phyloP scores from a whole-genome alignment of 2,329 filamentous ascomycete species.

The Colletotrichum sp. region DNA sequence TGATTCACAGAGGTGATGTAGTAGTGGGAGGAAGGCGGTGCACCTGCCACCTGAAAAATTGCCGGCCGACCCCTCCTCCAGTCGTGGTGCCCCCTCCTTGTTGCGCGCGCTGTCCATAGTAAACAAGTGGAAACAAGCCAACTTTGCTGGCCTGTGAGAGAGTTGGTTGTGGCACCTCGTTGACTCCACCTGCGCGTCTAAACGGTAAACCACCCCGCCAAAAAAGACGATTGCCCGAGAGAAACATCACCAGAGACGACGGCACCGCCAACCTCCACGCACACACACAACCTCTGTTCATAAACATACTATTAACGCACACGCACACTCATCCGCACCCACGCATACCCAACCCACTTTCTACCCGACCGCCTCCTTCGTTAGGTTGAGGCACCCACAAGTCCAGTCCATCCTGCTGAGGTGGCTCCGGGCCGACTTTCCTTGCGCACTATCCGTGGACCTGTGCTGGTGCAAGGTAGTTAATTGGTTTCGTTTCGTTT shows the following conservation, averaged over 20 bases:
- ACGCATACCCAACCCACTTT: neutral
- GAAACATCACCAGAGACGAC: slow-evolving; percentile 14
- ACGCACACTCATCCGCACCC: neutral
- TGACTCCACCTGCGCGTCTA: slow-evolving; percentile 10
- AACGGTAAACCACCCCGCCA: slow-evolving; percentile 17
- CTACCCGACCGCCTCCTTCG: neutral
- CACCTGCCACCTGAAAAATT: slow-evolving; percentile 9
- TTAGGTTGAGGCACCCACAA: slow-evolving; percentile 3
- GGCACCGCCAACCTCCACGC: neutral
- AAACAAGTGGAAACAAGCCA: neutral
- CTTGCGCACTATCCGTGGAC: neutral
- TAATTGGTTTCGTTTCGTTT: neutral
- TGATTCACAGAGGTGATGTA: neutral
- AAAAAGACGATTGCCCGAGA: slow-evolving; percentile 9
- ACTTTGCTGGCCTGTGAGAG: slow-evolving; percentile 4
- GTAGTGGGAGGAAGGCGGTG: neutral
- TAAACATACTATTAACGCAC: neutral
- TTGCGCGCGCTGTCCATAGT: neutral
- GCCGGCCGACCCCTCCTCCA: slow-evolving; percentile 3
- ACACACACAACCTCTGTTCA: neutral
- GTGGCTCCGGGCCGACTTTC: neutral
- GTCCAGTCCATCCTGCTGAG: neutral
- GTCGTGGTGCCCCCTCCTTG: neutral
- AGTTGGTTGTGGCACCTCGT: neutral
- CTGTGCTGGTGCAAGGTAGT: neutral